A percentile compares a stretch with the other conserved stretches of the same genome.
Evolutionary conservation across 352 stramenopile species (phyloP).

Genomic region (Achlya hypogyna): DNA sequence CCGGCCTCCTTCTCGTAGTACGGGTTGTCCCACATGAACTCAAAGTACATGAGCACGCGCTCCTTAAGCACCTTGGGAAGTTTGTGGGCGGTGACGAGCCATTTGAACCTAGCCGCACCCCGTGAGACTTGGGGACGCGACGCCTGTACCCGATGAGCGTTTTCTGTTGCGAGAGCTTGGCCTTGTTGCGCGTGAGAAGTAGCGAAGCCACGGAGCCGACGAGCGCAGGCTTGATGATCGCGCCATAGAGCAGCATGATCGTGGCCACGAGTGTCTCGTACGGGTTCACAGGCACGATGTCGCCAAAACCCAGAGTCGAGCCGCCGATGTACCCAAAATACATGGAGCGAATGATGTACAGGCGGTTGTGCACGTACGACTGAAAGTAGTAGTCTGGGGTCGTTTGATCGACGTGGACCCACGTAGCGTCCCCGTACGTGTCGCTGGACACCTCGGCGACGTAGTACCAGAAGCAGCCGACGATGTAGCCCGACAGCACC

Average conservation of each 20-base stretch:
- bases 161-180: conserved; percentile 9
- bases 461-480: conserved; percentile 21
- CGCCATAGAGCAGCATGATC: conserved; percentile 19
- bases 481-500: conserved; percentile 17
- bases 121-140: not conserved
- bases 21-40: conserved; percentile 40
- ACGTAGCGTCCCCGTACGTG: not conserved
- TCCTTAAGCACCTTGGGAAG: conserved; percentile 26
- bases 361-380: conserved; percentile 16
- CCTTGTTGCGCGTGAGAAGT: conserved; percentile 17
- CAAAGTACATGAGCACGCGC: conserved; percentile 32
- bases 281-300: conserved; percentile 22
- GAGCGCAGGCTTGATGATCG: conserved; percentile 20
- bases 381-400: conserved; percentile 10
- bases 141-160: conserved; percentile 11
- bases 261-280: conserved; percentile 18
- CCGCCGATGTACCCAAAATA: conserved; percentile 23
- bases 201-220: conserved; percentile 19
- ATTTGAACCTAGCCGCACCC: conserved; percentile 5
- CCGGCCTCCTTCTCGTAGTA: conserved; percentile 33
- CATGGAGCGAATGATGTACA: conserved; percentile 21
- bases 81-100: conserved; percentile 15
- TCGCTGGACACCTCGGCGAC: not conserved
- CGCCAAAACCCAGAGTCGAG: conserved; percentile 21
- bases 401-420: conserved; percentile 10